phyloP scores from a whole-genome alignment of 2,329 filamentous ascomycete species.

The Huntiella abstrusa region DNA sequence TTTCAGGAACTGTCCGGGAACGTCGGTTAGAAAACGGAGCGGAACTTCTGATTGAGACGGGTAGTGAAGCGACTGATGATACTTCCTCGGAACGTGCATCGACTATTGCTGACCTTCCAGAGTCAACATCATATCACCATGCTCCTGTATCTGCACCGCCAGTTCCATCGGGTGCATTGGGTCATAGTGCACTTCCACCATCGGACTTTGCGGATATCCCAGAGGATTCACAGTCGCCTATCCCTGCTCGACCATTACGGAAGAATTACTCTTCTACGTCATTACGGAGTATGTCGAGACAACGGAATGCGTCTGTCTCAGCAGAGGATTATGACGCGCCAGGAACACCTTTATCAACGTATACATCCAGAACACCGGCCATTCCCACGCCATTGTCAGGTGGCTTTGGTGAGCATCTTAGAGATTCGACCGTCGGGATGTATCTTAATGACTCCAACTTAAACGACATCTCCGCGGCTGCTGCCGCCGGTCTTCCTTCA shows the following conservation, averaged over 20 bases:
- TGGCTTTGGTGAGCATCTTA: slow-evolving; percentile 38
- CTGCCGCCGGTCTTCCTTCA: not conserved
- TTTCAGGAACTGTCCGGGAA: slow-evolving; percentile 41
- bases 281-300: slow-evolving; percentile 45
- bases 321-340: slow-evolving; percentile 48
- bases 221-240: slow-evolving; percentile 29
- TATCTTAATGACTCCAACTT: slow-evolving; percentile 74
- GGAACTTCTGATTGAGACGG: slow-evolving; percentile 72
- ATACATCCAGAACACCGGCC: slow-evolving; percentile 30
- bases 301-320: slow-evolving; percentile 52
- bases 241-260: slow-evolving; percentile 30
- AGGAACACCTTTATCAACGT: slow-evolving; percentile 54
- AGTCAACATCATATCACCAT: not conserved
- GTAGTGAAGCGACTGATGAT: slow-evolving; percentile 9
- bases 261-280: slow-evolving; percentile 57
- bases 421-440: slow-evolving; percentile 45
- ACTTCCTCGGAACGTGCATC: too few species aligned
- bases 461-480: slow-evolving; percentile 23
- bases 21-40: slow-evolving; percentile 61
- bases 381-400: slow-evolving; percentile 49
- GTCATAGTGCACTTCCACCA: not conserved
- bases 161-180: not conserved
- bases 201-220: slow-evolving; percentile 10
- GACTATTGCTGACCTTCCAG: too few species aligned
- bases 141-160: slow-evolving; percentile 7